These are phyloP conservation scores for Isatis tinctoria DNA, from an alignment of 345 rosid genomes.

Conservation along the genomic window DNA sequence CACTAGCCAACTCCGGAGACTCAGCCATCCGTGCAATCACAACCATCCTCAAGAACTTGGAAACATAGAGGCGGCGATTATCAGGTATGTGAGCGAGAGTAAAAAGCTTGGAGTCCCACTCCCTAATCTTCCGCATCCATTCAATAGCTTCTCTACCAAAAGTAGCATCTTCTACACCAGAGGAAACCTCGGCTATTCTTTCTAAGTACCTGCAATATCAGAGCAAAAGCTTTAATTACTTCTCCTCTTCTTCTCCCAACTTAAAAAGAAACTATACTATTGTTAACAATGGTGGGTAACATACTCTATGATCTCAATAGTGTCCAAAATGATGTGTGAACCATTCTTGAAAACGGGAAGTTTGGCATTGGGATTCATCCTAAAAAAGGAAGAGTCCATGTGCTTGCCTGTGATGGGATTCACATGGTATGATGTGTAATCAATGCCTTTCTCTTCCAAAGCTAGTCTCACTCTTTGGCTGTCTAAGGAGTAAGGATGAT, in stretches of 20 bases:
- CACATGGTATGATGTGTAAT: conserved; percentile 85
- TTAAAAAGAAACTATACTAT: neutral
- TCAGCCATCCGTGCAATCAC: conserved; percentile 81
- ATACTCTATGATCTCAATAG: conserved; percentile 80
- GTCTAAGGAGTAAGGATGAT: conserved; percentile 83
- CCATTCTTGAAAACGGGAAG: conserved; percentile 89
- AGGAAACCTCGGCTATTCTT: conserved; percentile 66
- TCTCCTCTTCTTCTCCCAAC: neutral
- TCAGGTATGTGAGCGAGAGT: conserved; percentile 64
- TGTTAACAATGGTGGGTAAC: conserved; percentile 24
- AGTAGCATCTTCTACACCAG: conserved; percentile 38
- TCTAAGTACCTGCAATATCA: conserved; percentile 58
- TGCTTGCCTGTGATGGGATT: conserved; percentile 79
- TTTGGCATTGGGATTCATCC: conserved; percentile 61
- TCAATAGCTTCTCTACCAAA: conserved; percentile 50
- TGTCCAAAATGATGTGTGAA: conserved; percentile 59
- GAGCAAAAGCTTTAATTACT: neutral
- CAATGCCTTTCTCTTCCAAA: conserved; percentile 88
- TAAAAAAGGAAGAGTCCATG: conserved; percentile 77
- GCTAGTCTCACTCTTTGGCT: conserved; percentile 86
- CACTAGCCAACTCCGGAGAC: conserved; percentile 76
- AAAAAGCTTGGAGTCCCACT: conserved; percentile 73
- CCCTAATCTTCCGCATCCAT: conserved; percentile 76
- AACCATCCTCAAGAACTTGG: conserved; percentile 75
- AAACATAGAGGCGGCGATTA: conserved; percentile 47